These are phyloP conservation scores for Limnanthes douglasii DNA, from an alignment of 345 rosid species.

Conservation along the genomic window DNA sequence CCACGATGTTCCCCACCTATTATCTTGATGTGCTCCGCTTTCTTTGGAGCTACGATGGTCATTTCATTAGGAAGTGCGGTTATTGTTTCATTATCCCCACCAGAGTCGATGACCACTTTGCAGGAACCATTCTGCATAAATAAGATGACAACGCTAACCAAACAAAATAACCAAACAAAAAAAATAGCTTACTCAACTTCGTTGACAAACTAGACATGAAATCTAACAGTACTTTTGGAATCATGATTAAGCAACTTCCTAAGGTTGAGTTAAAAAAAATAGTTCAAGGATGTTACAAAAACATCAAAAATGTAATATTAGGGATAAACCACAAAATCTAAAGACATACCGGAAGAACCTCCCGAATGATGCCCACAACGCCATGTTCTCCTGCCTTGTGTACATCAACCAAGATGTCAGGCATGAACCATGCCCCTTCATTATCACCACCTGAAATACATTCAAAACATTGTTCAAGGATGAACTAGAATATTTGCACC, in stretches of 20 bases:
- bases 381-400: constrained; percentile 49
- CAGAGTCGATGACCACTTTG: constrained; percentile 47
- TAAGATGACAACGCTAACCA: no score
- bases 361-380: constrained; percentile 55
- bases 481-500: no score
- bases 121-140: constrained; percentile 93
- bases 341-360: constrained; percentile 60
- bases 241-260: no score
- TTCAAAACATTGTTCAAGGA: no score
- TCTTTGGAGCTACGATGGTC: constrained; percentile 61
- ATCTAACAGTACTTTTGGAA: no score
- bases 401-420: constrained; percentile 72
- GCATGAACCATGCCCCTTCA: constrained; percentile 76
- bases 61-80: constrained; percentile 35
- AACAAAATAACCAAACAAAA: no score
- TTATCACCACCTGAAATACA: constrained; percentile 54
- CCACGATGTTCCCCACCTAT: constrained; percentile 78
- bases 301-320: no score
- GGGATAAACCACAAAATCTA: no score
- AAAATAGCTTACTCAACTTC: no score
- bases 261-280: no score
- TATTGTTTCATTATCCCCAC: constrained; percentile 43
- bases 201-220: no score
- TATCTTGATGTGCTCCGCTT: constrained; percentile 71
- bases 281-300: no score